Evolutionary conservation across 2,329 filamentous ascomycete species (phyloP).

Genomic region (Fusarium nodosum): DNA sequence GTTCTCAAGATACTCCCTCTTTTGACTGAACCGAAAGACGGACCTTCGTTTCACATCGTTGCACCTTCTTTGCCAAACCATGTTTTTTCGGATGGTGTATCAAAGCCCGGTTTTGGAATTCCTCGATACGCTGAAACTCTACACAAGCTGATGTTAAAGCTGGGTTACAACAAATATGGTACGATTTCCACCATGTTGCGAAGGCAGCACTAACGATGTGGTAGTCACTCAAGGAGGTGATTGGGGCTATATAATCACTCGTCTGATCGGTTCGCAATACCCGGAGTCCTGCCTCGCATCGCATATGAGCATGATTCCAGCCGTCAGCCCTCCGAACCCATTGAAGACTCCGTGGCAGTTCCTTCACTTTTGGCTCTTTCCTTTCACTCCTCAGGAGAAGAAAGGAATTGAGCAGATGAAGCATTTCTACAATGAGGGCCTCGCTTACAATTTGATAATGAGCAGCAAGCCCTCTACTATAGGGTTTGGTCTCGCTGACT

Average conservation of each 20-base stretch:
- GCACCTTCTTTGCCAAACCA: not conserved
- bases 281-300: not conserved
- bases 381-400: not conserved
- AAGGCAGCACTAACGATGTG: not conserved
- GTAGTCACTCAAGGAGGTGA: conserved; percentile 8
- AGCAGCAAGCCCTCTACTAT: conserved; percentile 81
- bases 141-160: not conserved
- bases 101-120: not conserved
- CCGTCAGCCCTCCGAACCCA: not conserved
- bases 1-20: not conserved
- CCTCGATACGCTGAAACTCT: not conserved
- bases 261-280: not conserved
- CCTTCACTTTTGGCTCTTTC: conserved; percentile 1
- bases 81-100: not conserved
- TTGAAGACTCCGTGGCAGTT: not conserved
- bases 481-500: conserved; percentile 76
- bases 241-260: not conserved
- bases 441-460: conserved; percentile 48
- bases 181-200: rapidly evolving
- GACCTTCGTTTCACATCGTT: not conserved
- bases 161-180: conserved; percentile 1
- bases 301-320: not conserved
- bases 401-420: not conserved
- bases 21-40: not conserved
- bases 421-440: conserved; percentile 36